Base-by-base conservation (phyloP, 2,329 filamentous ascomycete species). In the Xylaria sp. region DNA sequence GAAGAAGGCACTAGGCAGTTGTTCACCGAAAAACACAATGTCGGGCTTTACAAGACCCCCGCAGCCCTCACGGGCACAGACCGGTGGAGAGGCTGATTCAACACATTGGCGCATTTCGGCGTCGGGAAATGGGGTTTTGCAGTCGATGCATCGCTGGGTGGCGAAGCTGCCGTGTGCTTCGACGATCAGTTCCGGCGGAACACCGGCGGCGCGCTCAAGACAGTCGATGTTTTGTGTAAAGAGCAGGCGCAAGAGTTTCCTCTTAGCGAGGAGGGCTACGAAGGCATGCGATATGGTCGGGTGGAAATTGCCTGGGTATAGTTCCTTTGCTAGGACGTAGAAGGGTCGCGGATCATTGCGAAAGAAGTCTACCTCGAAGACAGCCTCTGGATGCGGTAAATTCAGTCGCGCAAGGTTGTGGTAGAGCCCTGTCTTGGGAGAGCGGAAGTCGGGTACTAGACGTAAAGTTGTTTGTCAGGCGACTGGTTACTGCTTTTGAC, bases 181-280 rank as follows among this genome's bases (percentile, higher is more conserved):
- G 31, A 99, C 83, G 51, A 99, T 93, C 75, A 85, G 88, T 2
- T 94, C 87, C 0, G 80, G 83, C 0, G 93, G 91, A 0, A 99
- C 88, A 25, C 95, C 95, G 11, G 94, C 95, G 68, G 86, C 84
- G 21, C 93, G 87, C 78, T 99, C 95, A 11, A 99, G 83, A 71
- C 93, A 97, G 78, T 99, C 95, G 68, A 99, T 98, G 73, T 99
- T 99, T 74, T 99, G 95, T 0, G 95, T 97, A 76, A 98, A 99
- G 54, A 95, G 85, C 81, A 93, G 95, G 67, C 90, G 80, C 23
- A 99, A 80, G 40, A 94, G 80, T 3, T 86, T 87, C 77, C 96
- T 97, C 62, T 88, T 81, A 59, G 93, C 85, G 15, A 98, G 86
- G 23, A 99, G 81, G 13, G 87, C 84, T 70, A 99, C 88, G 77